Base-by-base conservation (phyloP, 176 grass and related monocot genomes). In the Musa acuminata region DNA sequence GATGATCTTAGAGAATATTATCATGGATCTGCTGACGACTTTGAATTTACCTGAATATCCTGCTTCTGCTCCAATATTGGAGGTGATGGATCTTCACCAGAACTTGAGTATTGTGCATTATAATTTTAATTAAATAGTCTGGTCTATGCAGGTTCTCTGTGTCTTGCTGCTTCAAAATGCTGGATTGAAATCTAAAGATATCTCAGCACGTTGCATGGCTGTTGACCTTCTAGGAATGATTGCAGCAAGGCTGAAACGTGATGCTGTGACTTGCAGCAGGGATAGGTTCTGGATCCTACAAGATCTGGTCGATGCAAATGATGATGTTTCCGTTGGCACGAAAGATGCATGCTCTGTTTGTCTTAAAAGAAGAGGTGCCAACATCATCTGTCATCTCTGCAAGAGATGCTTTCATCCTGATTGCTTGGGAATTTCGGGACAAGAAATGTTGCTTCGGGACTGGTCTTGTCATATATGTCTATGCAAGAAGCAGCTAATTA, bases 41-140 rank as follows among this genome's bases (percentile, higher is more conserved):
- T 79, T 99, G 69, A 95, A 99, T 71, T 85, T 99, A 73, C 96
- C 91, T 0, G 96, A 99, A 74, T 99, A 91, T 95, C 96, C 96
- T 72, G 86, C 96, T 86, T 88, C 91, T 81, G 86, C 96, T 80
- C 69, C 88, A 68, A 86, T 99, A 85, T 91, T 99, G 55, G 96
- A 99, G 96, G 96, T 99, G 87, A 84, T 75, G 67, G 84, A 20
- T 74, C 53, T 50, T 73, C 63, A 51, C 62, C 51, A 72, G 72
- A 80, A 75, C 74, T 70, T 76, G 69, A 69, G 55, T 73, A 21
- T 20, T 8, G 26, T 55, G 20, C 29, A 53, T 75, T 71, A 62
- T 9, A 11, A 62, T 64, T 35, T 71, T 43, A 52, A 53, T 64
- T 27, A 72, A 67, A 69, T 77, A 79, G 21, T 67, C 17, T 72